These are phyloP conservation scores for Bidens hawaiensis DNA, from an alignment of 140 eudicot genomes.

Conservation along the genomic window DNA sequence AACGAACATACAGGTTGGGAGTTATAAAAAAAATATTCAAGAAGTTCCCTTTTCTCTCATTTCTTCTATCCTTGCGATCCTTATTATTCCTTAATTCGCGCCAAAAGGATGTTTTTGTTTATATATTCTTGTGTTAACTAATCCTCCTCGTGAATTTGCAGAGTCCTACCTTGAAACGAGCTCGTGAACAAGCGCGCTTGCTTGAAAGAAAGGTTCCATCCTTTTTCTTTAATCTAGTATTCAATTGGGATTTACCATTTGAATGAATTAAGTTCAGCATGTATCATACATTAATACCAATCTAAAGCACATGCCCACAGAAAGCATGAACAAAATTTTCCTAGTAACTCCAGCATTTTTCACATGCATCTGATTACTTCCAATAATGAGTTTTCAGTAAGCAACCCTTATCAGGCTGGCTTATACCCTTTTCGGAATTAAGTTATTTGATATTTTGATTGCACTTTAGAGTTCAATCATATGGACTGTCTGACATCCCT, in stretches of 20 bases:
- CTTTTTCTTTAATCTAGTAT: not conserved
- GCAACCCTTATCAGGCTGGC: too few species aligned
- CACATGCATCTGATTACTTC: too few species aligned
- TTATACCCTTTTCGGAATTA: too few species aligned
- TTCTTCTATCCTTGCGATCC: not conserved
- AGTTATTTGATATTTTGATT: too few species aligned
- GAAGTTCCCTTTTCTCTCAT: not conserved
- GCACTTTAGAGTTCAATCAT: too few species aligned
- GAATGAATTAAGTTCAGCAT: not conserved
- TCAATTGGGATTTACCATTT: not conserved
- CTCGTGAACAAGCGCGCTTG: slow-evolving; percentile 70
- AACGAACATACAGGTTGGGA: not conserved
- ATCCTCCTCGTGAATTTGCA: slow-evolving; percentile 15
- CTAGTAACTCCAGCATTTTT: too few species aligned
- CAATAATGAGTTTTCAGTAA: too few species aligned
- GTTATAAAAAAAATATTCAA: slow-evolving; percentile 2
- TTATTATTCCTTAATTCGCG: not conserved
- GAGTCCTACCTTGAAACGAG: slow-evolving; percentile 68
- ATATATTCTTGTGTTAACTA: not conserved
- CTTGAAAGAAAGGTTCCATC: slow-evolving; percentile 80
- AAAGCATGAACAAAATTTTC: not conserved
- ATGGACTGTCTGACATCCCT: too few species aligned
- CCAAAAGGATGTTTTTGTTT: too few species aligned
- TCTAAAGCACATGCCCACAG: not conserved
- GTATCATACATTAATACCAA: not conserved